Evolutionary conservation across 176 grass and related monocot genomes (phyloP).

Genomic region (Typha latifolia): DNA sequence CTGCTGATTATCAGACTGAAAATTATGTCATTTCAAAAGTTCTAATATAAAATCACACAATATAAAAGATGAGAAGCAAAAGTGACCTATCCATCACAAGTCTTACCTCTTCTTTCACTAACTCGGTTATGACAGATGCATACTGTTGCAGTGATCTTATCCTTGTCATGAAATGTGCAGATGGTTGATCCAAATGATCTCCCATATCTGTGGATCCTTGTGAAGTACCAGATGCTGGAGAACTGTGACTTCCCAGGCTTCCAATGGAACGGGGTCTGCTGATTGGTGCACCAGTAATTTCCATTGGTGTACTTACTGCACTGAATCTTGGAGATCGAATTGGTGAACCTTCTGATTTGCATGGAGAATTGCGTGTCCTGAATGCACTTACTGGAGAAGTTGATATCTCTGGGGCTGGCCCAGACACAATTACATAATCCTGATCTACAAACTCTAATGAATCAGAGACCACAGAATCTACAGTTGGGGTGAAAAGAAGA

Average conservation of each 20-base stretch:
- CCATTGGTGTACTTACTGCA: slow-evolving; percentile 69
- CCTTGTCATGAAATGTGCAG: slow-evolving; percentile 43
- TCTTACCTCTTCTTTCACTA: slow-evolving; percentile 87
- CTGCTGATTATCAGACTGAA: too few relatives aligned
- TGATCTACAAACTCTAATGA: slow-evolving; percentile 97
- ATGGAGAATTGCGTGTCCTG: slow-evolving; percentile 32
- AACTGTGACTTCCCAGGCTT: slow-evolving; percentile 64
- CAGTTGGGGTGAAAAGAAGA: slow-evolving; percentile 31
- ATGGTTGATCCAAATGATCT: slow-evolving; percentile 71
- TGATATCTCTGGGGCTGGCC: slow-evolving; percentile 44
- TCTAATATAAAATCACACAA: background rate
- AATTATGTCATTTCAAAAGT: too few relatives aligned
- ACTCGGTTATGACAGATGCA: slow-evolving; percentile 50
- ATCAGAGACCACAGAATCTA: slow-evolving; percentile 70
- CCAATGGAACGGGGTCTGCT: slow-evolving; percentile 27
- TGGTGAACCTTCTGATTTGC: slow-evolving; percentile 51
- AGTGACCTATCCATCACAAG: slow-evolving; percentile 3
- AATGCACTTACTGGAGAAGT: slow-evolving; percentile 53
- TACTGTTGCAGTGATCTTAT: slow-evolving; percentile 79
- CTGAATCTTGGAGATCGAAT: slow-evolving; percentile 48
- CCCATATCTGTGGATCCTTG: slow-evolving; percentile 66
- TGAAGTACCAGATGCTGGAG: slow-evolving; percentile 72
- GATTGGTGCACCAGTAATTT: slow-evolving; percentile 48
- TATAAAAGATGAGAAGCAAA: slow-evolving; percentile 9
- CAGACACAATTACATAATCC: slow-evolving; percentile 88